phyloP scores from a whole-genome alignment of 305 asterid species.

The Fraxinus albicans region DNA sequence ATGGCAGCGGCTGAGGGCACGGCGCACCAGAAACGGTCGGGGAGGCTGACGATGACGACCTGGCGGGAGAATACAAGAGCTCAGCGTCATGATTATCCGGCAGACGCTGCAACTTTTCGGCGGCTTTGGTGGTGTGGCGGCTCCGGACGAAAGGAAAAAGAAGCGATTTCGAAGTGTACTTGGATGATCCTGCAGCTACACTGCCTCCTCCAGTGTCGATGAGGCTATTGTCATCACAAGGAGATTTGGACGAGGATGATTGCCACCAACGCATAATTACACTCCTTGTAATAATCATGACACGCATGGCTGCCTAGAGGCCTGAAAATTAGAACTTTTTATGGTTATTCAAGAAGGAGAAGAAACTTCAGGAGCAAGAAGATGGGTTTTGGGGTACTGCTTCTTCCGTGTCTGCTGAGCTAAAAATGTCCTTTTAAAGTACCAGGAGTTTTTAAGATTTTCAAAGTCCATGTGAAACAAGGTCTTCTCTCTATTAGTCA shows the following conservation, averaged over 20 bases:
- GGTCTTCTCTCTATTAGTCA: background rate
- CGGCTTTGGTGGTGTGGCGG: background rate
- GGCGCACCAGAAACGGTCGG: background rate
- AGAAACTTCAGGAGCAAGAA: background rate
- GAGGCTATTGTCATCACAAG: background rate
- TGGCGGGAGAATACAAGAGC: background rate
- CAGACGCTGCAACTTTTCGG: background rate
- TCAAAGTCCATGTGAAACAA: background rate
- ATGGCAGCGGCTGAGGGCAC: background rate
- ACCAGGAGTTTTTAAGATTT: background rate
- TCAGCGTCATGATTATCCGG: background rate
- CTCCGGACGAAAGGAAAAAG: background rate
- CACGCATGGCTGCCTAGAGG: background rate
- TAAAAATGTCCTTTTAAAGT: background rate
- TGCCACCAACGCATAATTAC: background rate
- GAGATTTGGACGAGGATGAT: background rate
- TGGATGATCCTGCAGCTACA: background rate
- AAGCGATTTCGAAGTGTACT: background rate
- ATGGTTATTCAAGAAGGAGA: background rate
- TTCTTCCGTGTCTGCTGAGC: background rate
- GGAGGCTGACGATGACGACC: background rate
- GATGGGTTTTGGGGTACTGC: background rate
- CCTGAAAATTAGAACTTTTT: background rate
- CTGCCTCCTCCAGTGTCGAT: background rate
- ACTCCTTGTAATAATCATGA: background rate